Base-by-base conservation (phyloP, 169 alveolate species). In the Eimeria necatrix region DNA sequence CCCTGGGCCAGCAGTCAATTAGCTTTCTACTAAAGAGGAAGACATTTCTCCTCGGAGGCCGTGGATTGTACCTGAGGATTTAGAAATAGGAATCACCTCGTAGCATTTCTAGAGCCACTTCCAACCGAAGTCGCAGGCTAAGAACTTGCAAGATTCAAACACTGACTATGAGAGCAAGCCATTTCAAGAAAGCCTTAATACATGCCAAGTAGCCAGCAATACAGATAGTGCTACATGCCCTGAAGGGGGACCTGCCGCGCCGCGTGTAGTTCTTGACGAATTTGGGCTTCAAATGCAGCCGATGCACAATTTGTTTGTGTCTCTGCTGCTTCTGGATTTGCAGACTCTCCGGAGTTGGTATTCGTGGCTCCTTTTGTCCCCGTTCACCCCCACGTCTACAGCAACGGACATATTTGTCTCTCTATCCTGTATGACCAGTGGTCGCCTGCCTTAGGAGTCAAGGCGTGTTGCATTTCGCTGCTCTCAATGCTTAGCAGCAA, bases 321-420 rank as follows among this genome's bases (percentile, higher is more conserved):
- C n/a, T 26, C 76, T 83, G 76, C 91, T 59, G 61, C 64, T 83
- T 12, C 41, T 68, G 41, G 22, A 4, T 48, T 8, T 60, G 8
- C 93, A 93, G 95, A 93, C 20, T 49, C 95, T 9, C 95, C 95
- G 46, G 95, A 93, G 56, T 93, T 93, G 64, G 86, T 74, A 18
- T 93, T 93, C 53, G 53, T 84, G 68, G 51, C 52, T n/a, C 94
- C 94, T 46, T 87, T n/a, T 68, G 71, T 98, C 52, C 99, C 99
- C 26, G 98, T 97, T 18, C 99, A 98, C 86, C 99, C 98, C n/a
- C 99, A 98, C 95, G 98, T 98, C 56, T 98, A 98, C 97, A 98
- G 99, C 85, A 98, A 98, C 96, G 99, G 99, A 14, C 98, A 97
- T 93, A 98, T 98, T 71, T 98, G 99, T 81, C 86, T 98, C 81